These are phyloP conservation scores for Aspergillus diversus DNA, from an alignment of 495 filamentous ascomycete species.

Conservation along the genomic window DNA sequence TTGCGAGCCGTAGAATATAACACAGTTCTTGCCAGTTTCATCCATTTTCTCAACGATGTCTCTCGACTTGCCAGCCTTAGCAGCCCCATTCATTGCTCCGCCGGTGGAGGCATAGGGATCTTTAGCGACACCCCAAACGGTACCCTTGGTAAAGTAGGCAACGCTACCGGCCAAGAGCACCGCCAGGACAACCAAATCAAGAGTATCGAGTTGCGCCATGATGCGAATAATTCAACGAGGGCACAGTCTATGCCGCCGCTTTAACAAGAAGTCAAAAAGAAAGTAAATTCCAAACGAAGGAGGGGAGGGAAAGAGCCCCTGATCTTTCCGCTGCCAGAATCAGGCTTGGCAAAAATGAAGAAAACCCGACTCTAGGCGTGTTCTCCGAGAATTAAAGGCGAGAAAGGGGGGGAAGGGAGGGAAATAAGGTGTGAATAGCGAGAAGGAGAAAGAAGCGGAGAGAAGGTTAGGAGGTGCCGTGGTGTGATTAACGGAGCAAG, in stretches of 20 bases:
- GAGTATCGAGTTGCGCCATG: conserved; percentile 95
- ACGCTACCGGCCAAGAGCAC: conserved; percentile 82
- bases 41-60: conserved; percentile 97
- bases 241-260: conserved; percentile 6
- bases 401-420: conserved; percentile 21
- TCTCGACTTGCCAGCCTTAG: conserved; percentile 83
- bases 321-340: neutral
- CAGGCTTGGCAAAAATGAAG: conserved; percentile 10
- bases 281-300: conserved; percentile 11
- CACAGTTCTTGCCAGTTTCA: conserved; percentile 92
- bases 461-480: conserved; percentile 25
- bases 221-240: conserved; percentile 22
- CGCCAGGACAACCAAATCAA: conserved; percentile 89
- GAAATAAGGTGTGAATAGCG: conserved; percentile 26
- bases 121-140: conserved; percentile 79
- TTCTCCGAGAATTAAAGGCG: conserved; percentile 12
- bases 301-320: conserved; percentile 23
- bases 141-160: conserved; percentile 97
- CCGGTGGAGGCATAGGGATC: conserved; percentile 83
- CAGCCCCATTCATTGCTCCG: conserved; percentile 64
- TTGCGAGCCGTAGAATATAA: conserved; percentile 98
- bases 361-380: neutral
- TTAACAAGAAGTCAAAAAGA: conserved; percentile 3
- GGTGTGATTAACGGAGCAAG: conserved; percentile 31
- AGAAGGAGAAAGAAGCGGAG: conserved; percentile 19